Percentiles rank a stretch among this genome's conserved stretches.
phyloP scores from a whole-genome alignment of 352 stramenopile species.

The Halophytophthora polymorphica region DNA sequence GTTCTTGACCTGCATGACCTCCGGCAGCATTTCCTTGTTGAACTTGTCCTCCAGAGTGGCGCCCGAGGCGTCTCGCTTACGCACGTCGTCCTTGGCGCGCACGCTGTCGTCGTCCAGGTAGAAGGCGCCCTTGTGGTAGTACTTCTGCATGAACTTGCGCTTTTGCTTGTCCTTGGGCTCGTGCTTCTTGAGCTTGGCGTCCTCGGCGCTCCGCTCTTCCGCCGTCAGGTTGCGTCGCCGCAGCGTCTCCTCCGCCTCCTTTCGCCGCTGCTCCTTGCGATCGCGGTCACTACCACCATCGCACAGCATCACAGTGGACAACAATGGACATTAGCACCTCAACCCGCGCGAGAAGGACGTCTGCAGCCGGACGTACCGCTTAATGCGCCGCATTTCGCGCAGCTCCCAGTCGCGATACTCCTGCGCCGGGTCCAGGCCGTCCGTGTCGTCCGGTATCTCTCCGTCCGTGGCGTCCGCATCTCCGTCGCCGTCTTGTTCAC shows the following conservation, averaged over 20 bases:
- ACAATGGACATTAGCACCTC: constrained; percentile 3
- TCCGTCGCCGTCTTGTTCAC: constrained; percentile 50
- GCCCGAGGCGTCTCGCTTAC: constrained; percentile 85
- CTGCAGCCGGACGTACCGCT: constrained; percentile 44
- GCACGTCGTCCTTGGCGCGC: constrained; percentile 86
- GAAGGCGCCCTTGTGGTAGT: constrained; percentile 98
- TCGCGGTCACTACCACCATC: constrained; percentile 68
- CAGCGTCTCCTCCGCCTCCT: constrained; percentile 87
- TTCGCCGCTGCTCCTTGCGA: constrained; percentile 63
- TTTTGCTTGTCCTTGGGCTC: constrained; percentile 82
- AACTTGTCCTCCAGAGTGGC: constrained; percentile 93
- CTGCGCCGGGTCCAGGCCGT: constrained; percentile 84
- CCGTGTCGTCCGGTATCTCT: constrained; percentile 89
- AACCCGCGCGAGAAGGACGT: background rate
- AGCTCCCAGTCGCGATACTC: constrained; percentile 94
- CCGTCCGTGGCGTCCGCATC: constrained; percentile 60
- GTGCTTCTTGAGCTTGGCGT: constrained; percentile 87
- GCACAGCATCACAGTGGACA: constrained; percentile 6
- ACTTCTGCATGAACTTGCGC: constrained; percentile 96
- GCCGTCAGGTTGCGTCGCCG: constrained; percentile 93
- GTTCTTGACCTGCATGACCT: constrained; percentile 98
- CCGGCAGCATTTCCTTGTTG: constrained; percentile 91
- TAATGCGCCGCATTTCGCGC: constrained; percentile 91
- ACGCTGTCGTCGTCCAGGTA: constrained; percentile 96
- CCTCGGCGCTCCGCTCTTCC: constrained; percentile 92